Percentiles rank a stretch among this genome's conserved stretches.
Conservation (phyloP, 75 land plant genomes). For the Selaginella moellendorffii region DNA sequence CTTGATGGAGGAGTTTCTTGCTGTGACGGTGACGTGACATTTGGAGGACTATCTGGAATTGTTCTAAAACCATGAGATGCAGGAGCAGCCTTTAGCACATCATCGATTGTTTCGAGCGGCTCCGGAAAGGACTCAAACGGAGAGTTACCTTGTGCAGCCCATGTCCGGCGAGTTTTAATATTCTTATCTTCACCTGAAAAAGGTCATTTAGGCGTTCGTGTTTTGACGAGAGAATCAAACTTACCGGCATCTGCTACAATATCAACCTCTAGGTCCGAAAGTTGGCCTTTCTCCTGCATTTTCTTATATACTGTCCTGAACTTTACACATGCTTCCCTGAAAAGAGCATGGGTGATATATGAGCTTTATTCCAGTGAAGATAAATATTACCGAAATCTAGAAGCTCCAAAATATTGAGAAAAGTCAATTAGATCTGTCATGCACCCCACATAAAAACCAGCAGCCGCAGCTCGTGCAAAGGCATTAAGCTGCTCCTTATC, state of each 20-base stretch:
- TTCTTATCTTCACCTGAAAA: neutral
- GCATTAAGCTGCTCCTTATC: constrained; percentile 91
- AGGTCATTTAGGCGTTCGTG: too few relatives aligned
- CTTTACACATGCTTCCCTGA: constrained; percentile 71
- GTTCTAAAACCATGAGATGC: too few relatives aligned
- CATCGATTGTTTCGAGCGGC: too few relatives aligned
- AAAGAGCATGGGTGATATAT: neutral
- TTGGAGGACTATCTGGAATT: too few relatives aligned
- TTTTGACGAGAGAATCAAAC: neutral
- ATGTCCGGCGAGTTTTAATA: neutral
- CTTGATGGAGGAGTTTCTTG: constrained; percentile 9
- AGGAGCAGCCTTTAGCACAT: too few relatives aligned
- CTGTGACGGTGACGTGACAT: too few relatives aligned
- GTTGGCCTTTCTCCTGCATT: constrained; percentile 68
- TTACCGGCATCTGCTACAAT: constrained; percentile 10
- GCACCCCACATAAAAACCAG: constrained; percentile 70
- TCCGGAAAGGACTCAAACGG: too few relatives aligned
- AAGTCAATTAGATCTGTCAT: constrained; percentile 49
- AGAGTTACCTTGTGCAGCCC: neutral
- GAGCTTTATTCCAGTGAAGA: neutral
- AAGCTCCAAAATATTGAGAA: constrained; percentile 73
- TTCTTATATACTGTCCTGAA: constrained; percentile 63
- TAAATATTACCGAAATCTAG: constrained; percentile 54
- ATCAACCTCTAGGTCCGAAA: constrained; percentile 57
- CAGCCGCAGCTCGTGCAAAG: constrained; percentile 81